Evolutionary conservation across 225 moss, liverwort and hornwort species (phyloP).

Genomic region (Marchantia paleacea): DNA sequence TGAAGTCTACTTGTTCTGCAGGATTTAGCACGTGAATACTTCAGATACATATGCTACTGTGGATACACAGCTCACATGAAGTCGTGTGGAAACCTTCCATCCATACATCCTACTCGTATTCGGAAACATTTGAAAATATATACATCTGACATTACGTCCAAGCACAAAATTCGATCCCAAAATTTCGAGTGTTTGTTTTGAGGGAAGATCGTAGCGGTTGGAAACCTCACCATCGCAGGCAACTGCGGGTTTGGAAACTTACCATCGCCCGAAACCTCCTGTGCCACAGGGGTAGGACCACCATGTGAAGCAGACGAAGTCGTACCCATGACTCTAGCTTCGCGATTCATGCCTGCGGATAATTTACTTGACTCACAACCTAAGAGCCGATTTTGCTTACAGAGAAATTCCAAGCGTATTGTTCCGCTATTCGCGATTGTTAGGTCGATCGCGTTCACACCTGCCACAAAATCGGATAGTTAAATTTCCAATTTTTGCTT

Average conservation of each 20-base stretch:
- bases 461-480: neutral
- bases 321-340: constrained; percentile 26
- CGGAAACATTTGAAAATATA: too few relatives aligned
- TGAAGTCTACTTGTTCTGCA: constrained; percentile 50
- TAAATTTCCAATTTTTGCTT: neutral
- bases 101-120: too few relatives aligned
- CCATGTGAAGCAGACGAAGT: constrained; percentile 21
- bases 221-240: too few relatives aligned
- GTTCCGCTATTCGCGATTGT: neutral
- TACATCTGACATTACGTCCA: too few relatives aligned
- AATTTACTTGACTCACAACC: constrained; percentile 18
- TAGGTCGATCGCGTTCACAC: neutral
- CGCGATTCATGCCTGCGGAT: neutral
- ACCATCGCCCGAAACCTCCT: constrained; percentile 22
- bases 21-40: too few relatives aligned
- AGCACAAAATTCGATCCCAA: too few relatives aligned
- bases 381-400: constrained; percentile 22
- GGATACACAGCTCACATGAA: too few relatives aligned
- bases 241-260: neutral
- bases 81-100: too few relatives aligned
- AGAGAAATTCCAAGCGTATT: constrained; percentile 5
- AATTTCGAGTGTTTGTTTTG: too few relatives aligned
- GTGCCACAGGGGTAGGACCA: neutral
- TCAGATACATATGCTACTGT: neutral
- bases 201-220: too few relatives aligned